A percentile compares a stretch with the other conserved stretches of the same genome.
phyloP scores from a whole-genome alignment of 225 moss, liverwort and hornwort species.

The Climacium dendroides region DNA sequence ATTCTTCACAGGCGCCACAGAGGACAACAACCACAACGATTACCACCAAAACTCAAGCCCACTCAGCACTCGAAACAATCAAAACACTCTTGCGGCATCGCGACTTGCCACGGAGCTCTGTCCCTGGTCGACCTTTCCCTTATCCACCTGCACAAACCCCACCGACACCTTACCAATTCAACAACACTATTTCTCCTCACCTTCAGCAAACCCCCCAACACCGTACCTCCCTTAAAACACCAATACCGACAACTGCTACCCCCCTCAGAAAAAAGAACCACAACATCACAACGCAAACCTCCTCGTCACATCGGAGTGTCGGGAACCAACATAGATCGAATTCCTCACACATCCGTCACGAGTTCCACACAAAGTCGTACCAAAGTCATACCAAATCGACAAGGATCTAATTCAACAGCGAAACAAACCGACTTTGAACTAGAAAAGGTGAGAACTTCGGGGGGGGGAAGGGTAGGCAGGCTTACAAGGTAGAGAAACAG shows the following conservation, averaged over 20 bases:
- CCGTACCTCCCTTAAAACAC: not conserved
- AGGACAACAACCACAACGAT: not conserved
- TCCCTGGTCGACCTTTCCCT: not conserved
- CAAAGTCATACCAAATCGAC: not conserved
- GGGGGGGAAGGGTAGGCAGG: not conserved
- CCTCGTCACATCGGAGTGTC: no score
- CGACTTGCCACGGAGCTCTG: not conserved
- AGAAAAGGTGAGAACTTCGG: not conserved
- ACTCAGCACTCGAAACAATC: not conserved
- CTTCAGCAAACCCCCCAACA: not conserved
- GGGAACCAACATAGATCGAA: not conserved
- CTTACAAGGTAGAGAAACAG: not conserved
- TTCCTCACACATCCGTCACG: not conserved
- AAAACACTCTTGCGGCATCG: not conserved
- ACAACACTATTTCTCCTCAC: not conserved
- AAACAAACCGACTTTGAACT: not conserved
- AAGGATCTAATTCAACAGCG: not conserved
- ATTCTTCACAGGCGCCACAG: not conserved
- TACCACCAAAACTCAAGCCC: not conserved
- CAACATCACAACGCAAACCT: not conserved
- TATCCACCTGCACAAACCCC: not conserved
- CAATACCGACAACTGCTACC: not conserved
- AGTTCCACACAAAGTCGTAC: not conserved
- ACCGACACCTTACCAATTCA: not conserved
- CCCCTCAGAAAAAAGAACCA: not conserved